Evolutionary conservation across 345 rosid genomes (phyloP).

Genomic region (Rhizophora mangle): DNA sequence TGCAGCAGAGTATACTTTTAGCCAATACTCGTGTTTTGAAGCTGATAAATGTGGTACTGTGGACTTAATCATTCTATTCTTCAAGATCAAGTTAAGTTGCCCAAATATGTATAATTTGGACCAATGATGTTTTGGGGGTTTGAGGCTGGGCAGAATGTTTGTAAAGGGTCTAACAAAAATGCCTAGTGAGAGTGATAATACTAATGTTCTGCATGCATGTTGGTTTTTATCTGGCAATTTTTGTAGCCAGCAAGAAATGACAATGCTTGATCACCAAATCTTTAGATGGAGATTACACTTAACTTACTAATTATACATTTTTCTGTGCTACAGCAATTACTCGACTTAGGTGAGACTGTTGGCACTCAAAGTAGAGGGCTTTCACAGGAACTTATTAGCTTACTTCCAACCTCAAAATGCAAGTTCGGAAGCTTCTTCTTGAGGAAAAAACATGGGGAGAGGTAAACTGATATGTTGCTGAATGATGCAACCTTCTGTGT

Average conservation of each 20-base stretch:
- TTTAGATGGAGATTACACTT: neutral
- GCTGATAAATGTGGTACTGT: neutral
- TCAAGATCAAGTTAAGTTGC: neutral
- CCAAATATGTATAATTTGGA: neutral
- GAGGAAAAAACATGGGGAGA: slow-evolving; percentile 49
- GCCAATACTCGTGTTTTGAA: neutral
- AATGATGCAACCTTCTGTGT: neutral
- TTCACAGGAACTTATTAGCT: slow-evolving; percentile 48
- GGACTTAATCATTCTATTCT: neutral
- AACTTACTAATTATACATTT: neutral
- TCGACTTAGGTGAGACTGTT: slow-evolving; percentile 70
- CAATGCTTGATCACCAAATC: neutral
- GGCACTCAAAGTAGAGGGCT: slow-evolving; percentile 70
- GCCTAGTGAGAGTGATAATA: neutral
- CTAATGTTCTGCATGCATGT: neutral
- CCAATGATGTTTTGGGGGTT: neutral
- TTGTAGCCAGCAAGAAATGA: neutral
- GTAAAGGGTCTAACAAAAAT: neutral
- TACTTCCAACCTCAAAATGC: slow-evolving; percentile 64
- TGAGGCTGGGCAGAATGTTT: no score
- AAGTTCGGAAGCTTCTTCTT: slow-evolving; percentile 54
- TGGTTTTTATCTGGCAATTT: neutral
- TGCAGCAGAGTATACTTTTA: neutral
- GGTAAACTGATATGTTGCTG: slow-evolving; percentile 32
- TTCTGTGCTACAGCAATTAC: slow-evolving; percentile 47